A percentile compares a stretch with the other conserved stretches of the same genome.
phyloP scores from a whole-genome alignment of 2,329 filamentous ascomycete species.

The Talaromyces sp. region DNA sequence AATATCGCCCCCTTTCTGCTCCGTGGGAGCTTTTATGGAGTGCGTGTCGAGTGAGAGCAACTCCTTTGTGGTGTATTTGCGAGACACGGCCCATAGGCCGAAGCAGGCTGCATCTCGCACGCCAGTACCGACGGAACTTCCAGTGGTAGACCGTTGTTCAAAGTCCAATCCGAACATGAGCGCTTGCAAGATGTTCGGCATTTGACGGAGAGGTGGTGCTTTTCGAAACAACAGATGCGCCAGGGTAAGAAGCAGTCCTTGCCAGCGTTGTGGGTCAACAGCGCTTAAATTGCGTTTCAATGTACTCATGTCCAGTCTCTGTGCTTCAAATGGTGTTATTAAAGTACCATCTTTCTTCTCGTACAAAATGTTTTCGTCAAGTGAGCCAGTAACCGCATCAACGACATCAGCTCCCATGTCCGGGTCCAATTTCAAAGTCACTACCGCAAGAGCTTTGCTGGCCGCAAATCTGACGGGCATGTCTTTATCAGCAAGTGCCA shows the following conservation, averaged over 20 bases:
- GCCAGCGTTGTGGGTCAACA: constrained; percentile 81
- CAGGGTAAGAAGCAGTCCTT: constrained; percentile 82
- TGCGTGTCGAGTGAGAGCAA: constrained; percentile 55
- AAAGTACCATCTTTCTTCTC: constrained; percentile 41
- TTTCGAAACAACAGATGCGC: constrained; percentile 80
- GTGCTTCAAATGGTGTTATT: constrained; percentile 28
- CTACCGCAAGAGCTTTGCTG: constrained; percentile 84
- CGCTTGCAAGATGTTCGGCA: constrained; percentile 69
- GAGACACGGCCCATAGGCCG: constrained; percentile 85
- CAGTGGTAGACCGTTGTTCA: constrained; percentile 79
- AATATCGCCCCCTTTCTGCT: constrained; percentile 38
- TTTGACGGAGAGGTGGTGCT: constrained; percentile 64
- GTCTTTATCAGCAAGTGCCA: constrained; percentile 75
- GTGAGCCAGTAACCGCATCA: constrained; percentile 69
- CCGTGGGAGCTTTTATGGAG: constrained; percentile 22
- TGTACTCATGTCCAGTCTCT: constrained; percentile 30
- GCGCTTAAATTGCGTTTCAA: constrained; percentile 57
- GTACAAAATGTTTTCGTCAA: constrained; percentile 57
- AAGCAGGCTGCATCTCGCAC: constrained; percentile 95
- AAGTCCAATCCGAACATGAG: constrained; percentile 77
- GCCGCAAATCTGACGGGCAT: constrained; percentile 85
- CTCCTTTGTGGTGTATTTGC: constrained; percentile 77
- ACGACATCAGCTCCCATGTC: constrained; percentile 84
- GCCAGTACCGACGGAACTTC: constrained; percentile 79
- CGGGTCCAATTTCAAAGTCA: constrained; percentile 70